A percentile compares a stretch with the other conserved stretches of the same genome.
Conservation (phyloP, 352 stramenopile species). For the Pythium oligandrum region DNA sequence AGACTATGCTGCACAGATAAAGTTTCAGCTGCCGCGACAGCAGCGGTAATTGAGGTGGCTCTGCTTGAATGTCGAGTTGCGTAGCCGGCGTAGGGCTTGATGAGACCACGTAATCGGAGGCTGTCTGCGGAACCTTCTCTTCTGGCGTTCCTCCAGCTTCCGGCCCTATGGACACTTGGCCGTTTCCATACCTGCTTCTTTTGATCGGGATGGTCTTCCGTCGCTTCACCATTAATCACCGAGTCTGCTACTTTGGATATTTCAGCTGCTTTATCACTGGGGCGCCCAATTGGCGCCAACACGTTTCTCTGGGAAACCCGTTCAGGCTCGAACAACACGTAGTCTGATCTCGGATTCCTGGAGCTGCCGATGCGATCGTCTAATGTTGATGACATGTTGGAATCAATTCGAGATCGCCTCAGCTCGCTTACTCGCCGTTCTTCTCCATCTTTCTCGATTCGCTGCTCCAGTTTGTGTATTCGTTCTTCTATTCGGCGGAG, state of each 20-base stretch:
- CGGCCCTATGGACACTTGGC: slow-evolving; percentile 23
- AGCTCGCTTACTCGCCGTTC: slow-evolving; percentile 49
- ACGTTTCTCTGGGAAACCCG: slow-evolving; percentile 61
- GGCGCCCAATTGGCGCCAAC: slow-evolving; percentile 10
- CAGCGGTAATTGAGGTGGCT: slow-evolving; percentile 21
- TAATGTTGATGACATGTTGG: too few relatives aligned
- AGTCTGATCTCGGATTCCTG: slow-evolving; percentile 4
- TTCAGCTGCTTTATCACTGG: too few relatives aligned
- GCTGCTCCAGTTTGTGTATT: slow-evolving; percentile 38
- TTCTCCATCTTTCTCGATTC: slow-evolving; percentile 38
- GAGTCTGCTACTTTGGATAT: background rate
- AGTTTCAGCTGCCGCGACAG: slow-evolving; percentile 17
- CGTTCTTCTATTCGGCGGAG: slow-evolving; percentile 48
- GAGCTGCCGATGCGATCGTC: too few relatives aligned
- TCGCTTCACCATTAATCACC: slow-evolving; percentile 19
- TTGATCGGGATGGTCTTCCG: slow-evolving; percentile 24
- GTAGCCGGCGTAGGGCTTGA: slow-evolving; percentile 13
- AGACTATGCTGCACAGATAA: slow-evolving; percentile 21
- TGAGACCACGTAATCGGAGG: slow-evolving; percentile 27
- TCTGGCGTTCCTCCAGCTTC: slow-evolving; percentile 49
- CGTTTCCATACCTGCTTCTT: slow-evolving; percentile 30
- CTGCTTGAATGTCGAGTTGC: slow-evolving; percentile 25
- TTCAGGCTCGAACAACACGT: slow-evolving; percentile 52
- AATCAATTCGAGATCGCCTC: slow-evolving; percentile 1
- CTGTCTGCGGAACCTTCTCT: slow-evolving; percentile 31